A percentile compares a stretch with the other conserved stretches of the same genome.
These are phyloP conservation scores for Ophiobolus disseminans DNA, from an alignment of 2,329 filamentous ascomycete species.

Conservation along the genomic window DNA sequence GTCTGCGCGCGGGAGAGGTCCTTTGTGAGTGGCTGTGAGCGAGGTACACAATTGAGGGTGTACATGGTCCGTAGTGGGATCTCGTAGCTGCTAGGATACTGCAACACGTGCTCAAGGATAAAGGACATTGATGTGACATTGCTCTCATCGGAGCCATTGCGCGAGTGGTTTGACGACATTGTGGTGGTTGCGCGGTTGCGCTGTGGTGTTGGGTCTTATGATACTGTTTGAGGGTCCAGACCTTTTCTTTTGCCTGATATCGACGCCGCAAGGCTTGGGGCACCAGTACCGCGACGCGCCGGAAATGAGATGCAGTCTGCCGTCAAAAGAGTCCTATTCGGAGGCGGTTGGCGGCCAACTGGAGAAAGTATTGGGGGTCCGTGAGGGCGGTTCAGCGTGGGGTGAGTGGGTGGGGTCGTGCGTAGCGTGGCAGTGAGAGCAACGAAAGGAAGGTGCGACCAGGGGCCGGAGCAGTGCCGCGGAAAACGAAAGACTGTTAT, in stretches of 20 bases:
- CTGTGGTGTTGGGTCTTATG: neutral
- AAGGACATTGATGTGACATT: conserved; percentile 42
- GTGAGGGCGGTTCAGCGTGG: conserved; percentile 26
- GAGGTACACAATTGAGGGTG: conserved; percentile 67
- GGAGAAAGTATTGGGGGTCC: conserved; percentile 15
- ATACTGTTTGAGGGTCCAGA: conserved; percentile 7
- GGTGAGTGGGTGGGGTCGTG: conserved; percentile 25
- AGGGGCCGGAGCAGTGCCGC: conserved; percentile 3
- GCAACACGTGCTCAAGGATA: conserved; percentile 58
- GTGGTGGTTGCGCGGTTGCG: conserved; percentile 12
- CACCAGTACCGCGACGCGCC: conserved; percentile 7
- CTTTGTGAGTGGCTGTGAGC: conserved; percentile 49
- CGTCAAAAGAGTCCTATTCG: neutral
- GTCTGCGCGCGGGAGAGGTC: conserved; percentile 42
- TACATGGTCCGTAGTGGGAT: conserved; percentile 73
- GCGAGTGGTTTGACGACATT: conserved; percentile 48
- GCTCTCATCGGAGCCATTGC: conserved; percentile 47
- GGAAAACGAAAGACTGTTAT: conserved; percentile 12
- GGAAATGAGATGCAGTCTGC: conserved; percentile 2
- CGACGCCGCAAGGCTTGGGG: conserved; percentile 14
- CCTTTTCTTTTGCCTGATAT: conserved; percentile 13
- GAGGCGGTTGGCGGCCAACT: neutral
- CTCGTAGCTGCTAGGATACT: conserved; percentile 69
- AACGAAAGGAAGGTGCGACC: conserved; percentile 17
- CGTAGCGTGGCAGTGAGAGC: conserved; percentile 14